Evolutionary conservation across 352 stramenopile species (phyloP), one percentile per base, ranked within the genome.

Genomic region (Phytophthora quininea): DNA sequence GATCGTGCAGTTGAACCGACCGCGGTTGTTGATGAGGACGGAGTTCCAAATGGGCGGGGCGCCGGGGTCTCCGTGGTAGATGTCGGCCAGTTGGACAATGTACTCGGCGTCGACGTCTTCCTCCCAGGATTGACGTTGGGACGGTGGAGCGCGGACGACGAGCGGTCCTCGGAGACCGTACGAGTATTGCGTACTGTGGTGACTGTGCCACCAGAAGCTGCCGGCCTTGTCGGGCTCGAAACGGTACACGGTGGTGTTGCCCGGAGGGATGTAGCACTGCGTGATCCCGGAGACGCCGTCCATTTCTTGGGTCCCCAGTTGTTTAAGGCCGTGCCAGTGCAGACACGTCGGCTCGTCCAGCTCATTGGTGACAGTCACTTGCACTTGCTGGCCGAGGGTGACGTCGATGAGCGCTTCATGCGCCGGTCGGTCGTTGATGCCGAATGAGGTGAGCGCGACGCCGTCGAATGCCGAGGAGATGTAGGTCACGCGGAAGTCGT

Each of bases 281-380:
- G 72, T 77, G 53, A 80, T 51, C 10, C 64, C 63, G 6, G 72
- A 77, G 1, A 69, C 47, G 15, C 72, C 72, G 32, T 80, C 72
- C 72, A 76, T 79, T 62, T 72, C 62, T 54, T 69, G 60, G 27
- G 68, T 79, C 14, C 66, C 67, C 12, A 66, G 67, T 32, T 77
- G 69, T 31, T 69, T 67, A 35, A 78, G 66, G 12, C 72, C 72
- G 30, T 80, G 69, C 69, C 72, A 80, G 27, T 80, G 72, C n/a
- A 77, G 40, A 57, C 64, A 70, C n/a, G 65, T 61, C 1, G 64
- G 4, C 0, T 62, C 29, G 37, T 58, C 31, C 7, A 69, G 50
- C 29, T 72, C 63, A 24, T 73, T 76, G 31, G 55, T 69, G 11
- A 73, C 65, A 19, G 40, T 50, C 6, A 76, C 60, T 54, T 73